Percentiles rank a stretch among this genome's conserved stretches.
These are phyloP conservation scores for Alternaria sp. DNA, from an alignment of 2,329 filamentous ascomycete genomes.

Conservation along the genomic window DNA sequence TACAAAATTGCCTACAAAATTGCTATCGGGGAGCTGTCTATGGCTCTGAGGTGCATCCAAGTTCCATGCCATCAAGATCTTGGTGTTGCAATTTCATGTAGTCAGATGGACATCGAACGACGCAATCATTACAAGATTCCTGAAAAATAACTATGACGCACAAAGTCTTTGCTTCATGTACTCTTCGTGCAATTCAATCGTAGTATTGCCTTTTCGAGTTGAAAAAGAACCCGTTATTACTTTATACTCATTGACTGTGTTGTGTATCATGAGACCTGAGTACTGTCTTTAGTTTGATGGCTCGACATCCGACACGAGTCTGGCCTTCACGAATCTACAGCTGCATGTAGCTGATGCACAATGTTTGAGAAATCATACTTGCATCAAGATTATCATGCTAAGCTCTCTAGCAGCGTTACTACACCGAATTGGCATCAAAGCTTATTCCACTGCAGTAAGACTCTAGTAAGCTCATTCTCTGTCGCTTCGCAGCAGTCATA, in stretches of 20 bases:
- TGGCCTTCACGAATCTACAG: fast-evolving
- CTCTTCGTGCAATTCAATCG: not conserved
- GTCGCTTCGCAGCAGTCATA: fast-evolving
- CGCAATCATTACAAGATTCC: not conserved
- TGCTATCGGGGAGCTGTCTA: not conserved
- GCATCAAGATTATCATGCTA: not conserved
- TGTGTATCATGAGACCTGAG: not conserved
- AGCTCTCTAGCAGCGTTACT: no score
- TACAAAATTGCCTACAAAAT: not conserved
- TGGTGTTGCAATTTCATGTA: not conserved
- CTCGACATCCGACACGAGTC: not conserved
- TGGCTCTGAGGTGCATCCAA: no score
- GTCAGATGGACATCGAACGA: not conserved
- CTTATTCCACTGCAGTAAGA: not conserved
- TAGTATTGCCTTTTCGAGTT: fast-evolving
- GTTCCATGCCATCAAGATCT: not conserved
- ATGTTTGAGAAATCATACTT: not conserved
- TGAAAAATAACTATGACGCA: no score
- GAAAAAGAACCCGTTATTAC: not conserved
- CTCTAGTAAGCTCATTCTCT: not conserved
- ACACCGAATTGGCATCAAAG: not conserved
- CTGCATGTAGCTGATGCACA: not conserved
- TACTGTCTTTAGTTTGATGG: not conserved
- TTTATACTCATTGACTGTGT: not conserved
- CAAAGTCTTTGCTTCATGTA: not conserved